These are phyloP conservation scores for Aspergillus sp. DNA, from an alignment of 2,329 filamentous ascomycete genomes.

Conservation along the genomic window DNA sequence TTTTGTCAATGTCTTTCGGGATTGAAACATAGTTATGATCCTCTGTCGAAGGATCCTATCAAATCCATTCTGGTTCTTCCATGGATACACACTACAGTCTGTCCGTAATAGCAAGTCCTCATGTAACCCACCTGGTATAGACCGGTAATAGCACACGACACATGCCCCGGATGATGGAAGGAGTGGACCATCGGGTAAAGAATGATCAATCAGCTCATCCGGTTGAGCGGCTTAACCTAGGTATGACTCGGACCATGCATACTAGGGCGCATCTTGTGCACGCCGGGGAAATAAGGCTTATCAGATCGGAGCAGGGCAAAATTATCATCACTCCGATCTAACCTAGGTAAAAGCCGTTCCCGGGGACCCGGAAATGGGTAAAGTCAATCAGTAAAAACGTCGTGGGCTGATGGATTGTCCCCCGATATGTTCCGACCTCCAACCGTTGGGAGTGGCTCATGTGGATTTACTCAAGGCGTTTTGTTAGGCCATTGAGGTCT, in stretches of 20 bases:
- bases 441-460: not conserved
- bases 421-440: not conserved
- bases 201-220: not conserved
- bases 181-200: not conserved
- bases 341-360: not conserved
- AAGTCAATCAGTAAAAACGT: not conserved
- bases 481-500: not conserved
- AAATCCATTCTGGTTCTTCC: not conserved
- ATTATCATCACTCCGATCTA: constrained; percentile 3
- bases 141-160: not conserved
- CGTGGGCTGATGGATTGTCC: not conserved
- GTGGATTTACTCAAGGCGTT: not conserved
- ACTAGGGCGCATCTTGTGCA: not conserved
- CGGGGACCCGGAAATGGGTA: not conserved
- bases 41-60: not conserved
- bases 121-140: not conserved
- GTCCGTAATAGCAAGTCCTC: not conserved
- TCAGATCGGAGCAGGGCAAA: not conserved
- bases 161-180: not conserved
- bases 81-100: not conserved
- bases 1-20: not conserved
- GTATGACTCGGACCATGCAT: not conserved
- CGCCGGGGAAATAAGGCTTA: not conserved
- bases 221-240: not conserved
- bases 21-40: not conserved